Evolutionary conservation across 2,329 filamentous ascomycete species (phyloP).

Genomic region (Annulohypoxylon truncatum): DNA sequence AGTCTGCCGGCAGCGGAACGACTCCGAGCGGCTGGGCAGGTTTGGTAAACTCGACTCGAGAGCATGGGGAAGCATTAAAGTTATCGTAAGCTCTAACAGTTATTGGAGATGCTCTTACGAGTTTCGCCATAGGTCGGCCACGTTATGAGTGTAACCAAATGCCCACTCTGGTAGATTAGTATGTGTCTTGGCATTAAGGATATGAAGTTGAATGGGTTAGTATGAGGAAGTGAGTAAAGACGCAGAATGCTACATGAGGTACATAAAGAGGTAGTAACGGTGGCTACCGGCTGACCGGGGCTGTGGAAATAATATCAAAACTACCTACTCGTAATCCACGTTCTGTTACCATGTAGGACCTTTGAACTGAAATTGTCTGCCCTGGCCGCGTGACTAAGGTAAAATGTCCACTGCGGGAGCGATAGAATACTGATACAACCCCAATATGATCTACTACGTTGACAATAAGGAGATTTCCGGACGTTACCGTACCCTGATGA

Average conservation of each 20-base stretch:
- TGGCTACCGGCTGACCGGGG: slow-evolving; percentile 22
- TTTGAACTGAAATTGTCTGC: slow-evolving; percentile 5
- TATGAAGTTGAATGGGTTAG: slow-evolving; percentile 15
- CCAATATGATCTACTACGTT: slow-evolving; percentile 25
- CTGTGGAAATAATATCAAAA: slow-evolving; percentile 15
- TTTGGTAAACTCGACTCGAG: slow-evolving; percentile 34
- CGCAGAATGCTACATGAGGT: not conserved
- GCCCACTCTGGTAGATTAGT: slow-evolving; percentile 28
- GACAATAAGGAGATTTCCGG: slow-evolving; percentile 25
- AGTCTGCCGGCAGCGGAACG: slow-evolving; percentile 20
- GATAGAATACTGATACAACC: slow-evolving; percentile 27
- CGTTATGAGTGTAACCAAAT: slow-evolving; percentile 27
- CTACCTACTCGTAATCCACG: not conserved
- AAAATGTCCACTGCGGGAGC: slow-evolving; percentile 10
- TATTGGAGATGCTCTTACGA: slow-evolving; percentile 17
- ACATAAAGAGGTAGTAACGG: slow-evolving; percentile 7
- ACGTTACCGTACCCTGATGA: slow-evolving; percentile 31
- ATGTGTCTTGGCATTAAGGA: slow-evolving; percentile 24
- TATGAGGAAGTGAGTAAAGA: slow-evolving; percentile 14
- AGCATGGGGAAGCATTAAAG: slow-evolving; percentile 19
- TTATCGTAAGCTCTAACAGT: slow-evolving; percentile 6
- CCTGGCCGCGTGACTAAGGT: slow-evolving; percentile 26
- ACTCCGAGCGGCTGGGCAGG: slow-evolving; percentile 29
- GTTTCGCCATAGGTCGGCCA: slow-evolving; percentile 23
- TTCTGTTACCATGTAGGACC: slow-evolving; percentile 11